Evolutionary conservation across 2,329 filamentous ascomycete species (phyloP), one percentile per base, ranked within the genome.

Genomic region (Stemphylium lycopersici): DNA sequence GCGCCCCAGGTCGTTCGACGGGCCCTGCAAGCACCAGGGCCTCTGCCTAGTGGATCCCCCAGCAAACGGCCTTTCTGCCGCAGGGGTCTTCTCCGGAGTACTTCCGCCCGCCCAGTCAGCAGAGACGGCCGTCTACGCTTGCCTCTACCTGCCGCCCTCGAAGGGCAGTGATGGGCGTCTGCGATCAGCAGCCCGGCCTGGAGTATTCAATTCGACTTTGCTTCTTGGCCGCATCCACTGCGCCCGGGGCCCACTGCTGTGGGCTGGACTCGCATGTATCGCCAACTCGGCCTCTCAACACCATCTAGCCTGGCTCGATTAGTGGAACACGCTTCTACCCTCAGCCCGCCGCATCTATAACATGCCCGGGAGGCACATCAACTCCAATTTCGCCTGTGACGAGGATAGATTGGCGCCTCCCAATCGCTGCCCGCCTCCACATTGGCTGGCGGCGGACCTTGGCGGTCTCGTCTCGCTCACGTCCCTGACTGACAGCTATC

Each of bases 61-160:
- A 55, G 46, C 55, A 63, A 63, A 62, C 51, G 65, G 62, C 55
- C 56, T 58, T 58, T 57, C 62, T 56, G 56, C 60, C 50, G 48
- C 65, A 68, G 57, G 65, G 61, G 59, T 56, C 38, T 44, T 36
- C 26, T 43, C 55, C 58, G 51, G 46, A 41, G 56, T 57, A 38
- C 47, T 48, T 55, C 56, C 56, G 52, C 20, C 20, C 42, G 32
- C 49, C 47, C 29, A 39, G 26, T 31, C 39, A 22, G 51, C 60
- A 58, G 63, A 59, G 55, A 56, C 61, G 56, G 33, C 20, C 52
- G 7, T 29, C 26, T 10, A 53, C 56, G 39, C 31, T 47, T 43
- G 55, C 50, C 54, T 56, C 48, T 51, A 52, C 55, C 32, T 56
- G 59, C 49, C 33, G 38, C 33, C 36, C 48, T 36, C 22, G 38